Evolutionary conservation across 2,329 filamentous ascomycete genomes (phyloP).

Genomic region (Chrysoporthe puriensis): DNA sequence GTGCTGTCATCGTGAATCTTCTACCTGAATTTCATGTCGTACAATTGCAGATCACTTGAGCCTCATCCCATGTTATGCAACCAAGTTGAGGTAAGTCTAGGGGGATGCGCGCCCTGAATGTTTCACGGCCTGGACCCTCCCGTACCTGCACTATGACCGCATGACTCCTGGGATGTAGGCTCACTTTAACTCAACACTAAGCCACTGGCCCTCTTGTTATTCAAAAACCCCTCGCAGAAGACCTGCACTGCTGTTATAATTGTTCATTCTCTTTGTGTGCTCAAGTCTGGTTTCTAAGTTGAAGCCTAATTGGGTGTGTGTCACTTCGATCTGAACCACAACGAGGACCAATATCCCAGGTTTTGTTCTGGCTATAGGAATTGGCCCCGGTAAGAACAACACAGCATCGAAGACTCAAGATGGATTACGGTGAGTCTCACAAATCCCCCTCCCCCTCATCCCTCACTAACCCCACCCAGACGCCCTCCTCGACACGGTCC

Average conservation of each 20-base stretch:
- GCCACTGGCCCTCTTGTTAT: background rate
- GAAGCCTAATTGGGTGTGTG: background rate
- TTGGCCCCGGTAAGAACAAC: background rate
- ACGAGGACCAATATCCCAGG: background rate
- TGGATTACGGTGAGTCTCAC: slow-evolving; percentile 29
- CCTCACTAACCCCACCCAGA: slow-evolving; percentile 13
- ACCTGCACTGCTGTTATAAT: background rate
- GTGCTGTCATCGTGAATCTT: background rate
- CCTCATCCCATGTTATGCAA: slow-evolving; percentile 7
- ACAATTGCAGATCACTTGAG: background rate
- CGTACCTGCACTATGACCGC: slow-evolving; percentile 22
- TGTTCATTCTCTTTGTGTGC: background rate
- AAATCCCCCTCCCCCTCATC: background rate
- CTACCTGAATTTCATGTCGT: background rate
- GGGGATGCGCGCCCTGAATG: slow-evolving; percentile 5
- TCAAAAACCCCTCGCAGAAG: background rate
- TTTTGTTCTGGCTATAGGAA: background rate
- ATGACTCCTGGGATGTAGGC: slow-evolving; percentile 14
- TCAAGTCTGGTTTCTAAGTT: background rate
- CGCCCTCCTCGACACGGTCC: slow-evolving; percentile 51
- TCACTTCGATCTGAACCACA: background rate
- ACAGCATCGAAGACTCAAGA: slow-evolving; percentile 14
- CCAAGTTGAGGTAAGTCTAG: background rate
- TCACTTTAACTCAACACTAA: background rate
- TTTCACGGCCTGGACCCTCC: slow-evolving; percentile 18